Base-by-base conservation (phyloP, 2,329 filamentous ascomycete species). In the Purpureocillium lavendulum region DNA sequence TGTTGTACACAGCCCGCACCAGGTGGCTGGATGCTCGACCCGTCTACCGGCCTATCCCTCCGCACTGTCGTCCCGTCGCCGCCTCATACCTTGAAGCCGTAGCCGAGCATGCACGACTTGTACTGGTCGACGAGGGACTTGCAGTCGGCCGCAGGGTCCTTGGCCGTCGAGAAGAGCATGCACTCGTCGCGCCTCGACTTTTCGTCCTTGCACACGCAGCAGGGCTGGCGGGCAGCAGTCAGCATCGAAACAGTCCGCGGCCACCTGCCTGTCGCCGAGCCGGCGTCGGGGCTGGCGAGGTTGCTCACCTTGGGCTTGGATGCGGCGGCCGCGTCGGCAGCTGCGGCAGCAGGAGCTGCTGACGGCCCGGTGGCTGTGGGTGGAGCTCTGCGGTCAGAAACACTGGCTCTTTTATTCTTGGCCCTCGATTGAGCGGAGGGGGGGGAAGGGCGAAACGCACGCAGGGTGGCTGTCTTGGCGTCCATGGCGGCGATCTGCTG, bases 141-240 rank as follows among this genome's bases (percentile, higher is more conserved):
- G 73, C 92, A 98, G 55, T 94, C 88, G 56, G 78, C 74, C 53
- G 86, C 77, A 30, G 92, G 87, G 58, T 96, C 84, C 56, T 82
- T 74, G 45, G 85, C 75, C 46, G 78, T 88, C 40, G 87, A 94
- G 70, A 97, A 96, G 41, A 98, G 84, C 90, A 98, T 97, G 73
- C 92, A 98, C 66, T 98, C 89, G 68, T 98, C 92, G 47, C 92
- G 87, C 52, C 76, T 76, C 30, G 86, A 73, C 65, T 98, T 98
- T 64, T 98, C 88, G 33, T 92, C 80, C 60, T 89, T 96, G 78
- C 92, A 98, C 24, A 97, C 92, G 61, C 92, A 97, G 76, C 92
- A 97, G 33, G 90, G 90, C 87, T 96, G 55, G 43, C 1, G n/a
- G 5, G 13, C 3, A 12, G 28, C 9, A 7, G 33, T 28, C 16